These are phyloP conservation scores for Phytophthora multivora DNA, from an alignment of 352 stramenopile species.

Conservation along the genomic window DNA sequence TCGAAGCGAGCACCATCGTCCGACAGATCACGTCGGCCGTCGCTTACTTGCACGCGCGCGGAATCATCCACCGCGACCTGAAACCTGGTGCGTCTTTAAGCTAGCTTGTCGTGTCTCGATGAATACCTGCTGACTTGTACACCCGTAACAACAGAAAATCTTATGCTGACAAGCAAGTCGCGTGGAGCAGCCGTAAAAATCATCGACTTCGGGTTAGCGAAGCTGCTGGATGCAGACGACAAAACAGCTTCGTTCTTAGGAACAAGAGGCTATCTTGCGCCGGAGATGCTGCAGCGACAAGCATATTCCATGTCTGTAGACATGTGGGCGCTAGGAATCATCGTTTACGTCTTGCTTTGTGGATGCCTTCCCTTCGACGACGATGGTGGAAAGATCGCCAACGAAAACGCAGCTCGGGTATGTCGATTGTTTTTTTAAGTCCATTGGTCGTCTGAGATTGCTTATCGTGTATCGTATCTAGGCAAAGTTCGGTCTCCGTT, in stretches of 20 bases:
- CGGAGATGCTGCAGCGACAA: slow-evolving; percentile 98
- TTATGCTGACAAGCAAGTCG: slow-evolving; percentile 87
- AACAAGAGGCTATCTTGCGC: slow-evolving; percentile 95
- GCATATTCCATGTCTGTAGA: slow-evolving; percentile 97
- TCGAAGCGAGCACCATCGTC: slow-evolving; percentile 86
- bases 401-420: slow-evolving; percentile 77
- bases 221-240: slow-evolving; percentile 88
- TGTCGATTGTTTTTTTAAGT: neutral
- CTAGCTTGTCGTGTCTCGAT: neutral
- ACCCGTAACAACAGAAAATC: slow-evolving; percentile 52
- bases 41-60: slow-evolving; percentile 88
- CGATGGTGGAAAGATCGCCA: slow-evolving; percentile 89
- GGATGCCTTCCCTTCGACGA: slow-evolving; percentile 99
- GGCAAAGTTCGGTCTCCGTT: slow-evolving; percentile 94
- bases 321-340: slow-evolving; percentile 98
- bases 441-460: neutral
- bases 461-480: slow-evolving; percentile 35
- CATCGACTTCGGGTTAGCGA: slow-evolving; percentile 98
- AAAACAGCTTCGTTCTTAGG: slow-evolving; percentile 86
- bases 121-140: neutral
- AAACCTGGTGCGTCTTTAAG: slow-evolving; percentile 65
- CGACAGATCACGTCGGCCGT: slow-evolving; percentile 90
- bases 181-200: slow-evolving; percentile 94
- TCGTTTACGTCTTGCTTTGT: slow-evolving; percentile 97
- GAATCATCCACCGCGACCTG: slow-evolving; percentile 89